phyloP scores from a whole-genome alignment of 192 early-diverging fungal genomes.

The Umbelopsis ramanniana region DNA sequence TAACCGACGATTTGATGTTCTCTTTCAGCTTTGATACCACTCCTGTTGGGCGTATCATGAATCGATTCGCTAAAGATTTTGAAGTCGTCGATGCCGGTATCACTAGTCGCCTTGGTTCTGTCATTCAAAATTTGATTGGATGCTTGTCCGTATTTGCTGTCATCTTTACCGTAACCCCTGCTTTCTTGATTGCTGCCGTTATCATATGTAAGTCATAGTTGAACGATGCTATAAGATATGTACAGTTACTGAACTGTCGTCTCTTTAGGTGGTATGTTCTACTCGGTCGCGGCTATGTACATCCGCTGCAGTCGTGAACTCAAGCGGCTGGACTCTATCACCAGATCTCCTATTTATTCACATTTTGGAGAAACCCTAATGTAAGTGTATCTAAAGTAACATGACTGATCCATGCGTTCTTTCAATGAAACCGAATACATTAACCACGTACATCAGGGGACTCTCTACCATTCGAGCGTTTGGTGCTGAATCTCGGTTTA shows the following conservation, averaged over 20 bases:
- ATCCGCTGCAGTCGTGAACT: constrained; percentile 65
- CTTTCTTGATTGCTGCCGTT: constrained; percentile 40
- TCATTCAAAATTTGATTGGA: constrained; percentile 49
- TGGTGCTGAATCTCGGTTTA: constrained; percentile 65
- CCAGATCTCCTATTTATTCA: constrained; percentile 73
- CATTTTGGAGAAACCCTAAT: constrained; percentile 61
- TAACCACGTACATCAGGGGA: constrained; percentile 43
- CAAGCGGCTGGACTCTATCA: constrained; percentile 76
- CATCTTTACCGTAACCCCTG: constrained; percentile 48
- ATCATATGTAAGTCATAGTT: constrained; percentile 24
- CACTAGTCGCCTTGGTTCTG: constrained; percentile 39
- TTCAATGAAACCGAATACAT: constrained; percentile 45
- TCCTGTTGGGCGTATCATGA: constrained; percentile 80
- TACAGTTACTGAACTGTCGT: neutral
- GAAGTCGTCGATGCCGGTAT: constrained; percentile 67
- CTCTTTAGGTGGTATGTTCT: constrained; percentile 26
- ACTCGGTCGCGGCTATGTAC: constrained; percentile 31
- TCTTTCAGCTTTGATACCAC: constrained; percentile 68
- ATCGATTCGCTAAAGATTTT: constrained; percentile 84
- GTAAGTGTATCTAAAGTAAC: neutral
- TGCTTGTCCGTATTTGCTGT: constrained; percentile 51
- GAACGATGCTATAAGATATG: neutral
- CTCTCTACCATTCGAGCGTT: constrained; percentile 82
- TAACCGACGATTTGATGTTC: too few relatives aligned
- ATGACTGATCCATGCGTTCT: neutral